Evolutionary conservation across 2,329 filamentous ascomycete genomes (phyloP).

Genomic region (Aureobasidium vineae): DNA sequence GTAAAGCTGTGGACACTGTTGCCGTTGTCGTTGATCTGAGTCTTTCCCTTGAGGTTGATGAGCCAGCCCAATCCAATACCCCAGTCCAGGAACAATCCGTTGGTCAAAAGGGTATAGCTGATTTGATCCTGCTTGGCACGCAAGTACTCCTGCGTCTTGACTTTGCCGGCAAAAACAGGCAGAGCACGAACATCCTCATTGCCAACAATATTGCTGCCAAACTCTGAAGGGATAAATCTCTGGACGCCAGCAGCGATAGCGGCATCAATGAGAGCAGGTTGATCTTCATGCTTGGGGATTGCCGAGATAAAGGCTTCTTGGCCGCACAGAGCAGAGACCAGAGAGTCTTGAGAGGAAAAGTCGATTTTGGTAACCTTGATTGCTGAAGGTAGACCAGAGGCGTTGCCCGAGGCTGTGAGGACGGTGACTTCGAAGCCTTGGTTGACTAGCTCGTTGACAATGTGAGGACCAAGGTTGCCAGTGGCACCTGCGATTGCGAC

Average conservation of each 20-base stretch:
- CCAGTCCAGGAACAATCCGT: slow-evolving; percentile 43
- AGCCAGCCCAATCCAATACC: slow-evolving; percentile 37
- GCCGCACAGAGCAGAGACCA: slow-evolving; percentile 39
- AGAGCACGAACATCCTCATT: slow-evolving; percentile 37
- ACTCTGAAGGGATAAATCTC: slow-evolving; percentile 46
- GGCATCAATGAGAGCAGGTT: slow-evolving; percentile 42
- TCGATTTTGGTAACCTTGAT: slow-evolving; percentile 37
- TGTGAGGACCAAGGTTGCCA: slow-evolving; percentile 45
- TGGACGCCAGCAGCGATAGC: slow-evolving; percentile 42
- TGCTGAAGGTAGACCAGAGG: slow-evolving; percentile 33
- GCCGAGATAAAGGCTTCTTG: slow-evolving; percentile 42
- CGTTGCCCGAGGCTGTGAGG: slow-evolving; percentile 36
- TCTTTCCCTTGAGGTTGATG: slow-evolving; percentile 35
- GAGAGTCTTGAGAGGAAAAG: slow-evolving; percentile 35
- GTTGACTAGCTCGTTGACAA: slow-evolving; percentile 45
- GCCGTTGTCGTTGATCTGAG: slow-evolving; percentile 40
- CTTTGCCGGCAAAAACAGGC: slow-evolving; percentile 43
- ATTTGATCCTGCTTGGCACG: slow-evolving; percentile 35
- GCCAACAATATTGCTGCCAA: slow-evolving; percentile 39
- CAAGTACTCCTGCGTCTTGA: slow-evolving; percentile 40
- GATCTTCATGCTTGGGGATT: slow-evolving; percentile 35
- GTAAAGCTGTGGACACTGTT: slow-evolving; percentile 38
- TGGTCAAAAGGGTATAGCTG: slow-evolving; percentile 40
- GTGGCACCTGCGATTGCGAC: slow-evolving; percentile 31
- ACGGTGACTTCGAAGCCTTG: slow-evolving; percentile 39